Base-by-base conservation (phyloP, 2,329 filamentous ascomycete species). In the Penicillium sp. region DNA sequence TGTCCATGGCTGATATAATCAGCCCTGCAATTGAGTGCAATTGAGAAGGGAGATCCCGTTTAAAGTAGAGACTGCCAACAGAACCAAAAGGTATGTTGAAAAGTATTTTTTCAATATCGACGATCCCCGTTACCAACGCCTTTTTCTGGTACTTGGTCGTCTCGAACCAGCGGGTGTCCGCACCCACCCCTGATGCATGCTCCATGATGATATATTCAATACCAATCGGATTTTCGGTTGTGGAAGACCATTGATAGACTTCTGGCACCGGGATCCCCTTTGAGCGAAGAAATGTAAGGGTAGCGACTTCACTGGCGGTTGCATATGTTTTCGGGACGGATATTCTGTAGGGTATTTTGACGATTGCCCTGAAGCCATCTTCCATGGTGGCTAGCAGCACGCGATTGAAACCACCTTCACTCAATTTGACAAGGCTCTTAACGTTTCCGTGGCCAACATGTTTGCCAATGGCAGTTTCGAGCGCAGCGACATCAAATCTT, bases 151-250 rank as follows among this genome's bases (percentile, higher is more conserved):
- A 36, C 29, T 63, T 62, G 18, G 43, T 62, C n/a, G 55, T 55
- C 40, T 58, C 27, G 39, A 61, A 61, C 65, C 65, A 69, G 32
- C 45, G 40, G 31, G 47, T 57, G 6, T 64, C 57, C 5, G 58
- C 29, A 14, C 52, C 47, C 21, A 60, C 54, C 10, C 66, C 66
- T 31, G 55, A 16, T 10, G 62, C 44, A 27, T 64, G 58, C 43
- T 75, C 75, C 67, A 77, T 71, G 24, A 68, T 56, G 7, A 68
- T 67, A 47, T 68, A 67, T 38, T 69, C 67, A 0, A 56, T 54
- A n/a, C 66, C 64, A 38, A 65, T 60, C 11, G 58, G n/a, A 40
- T 67, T 68, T 13, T 63, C 51, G 3, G 40, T 27, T 27, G 57
- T 56, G 13, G 61, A 58, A 16, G 58, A 67, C 52, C 58, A 68